Evolutionary conservation across 2,329 filamentous ascomycete genomes (phyloP).

Genomic region (Scortechinia acanthostroma): DNA sequence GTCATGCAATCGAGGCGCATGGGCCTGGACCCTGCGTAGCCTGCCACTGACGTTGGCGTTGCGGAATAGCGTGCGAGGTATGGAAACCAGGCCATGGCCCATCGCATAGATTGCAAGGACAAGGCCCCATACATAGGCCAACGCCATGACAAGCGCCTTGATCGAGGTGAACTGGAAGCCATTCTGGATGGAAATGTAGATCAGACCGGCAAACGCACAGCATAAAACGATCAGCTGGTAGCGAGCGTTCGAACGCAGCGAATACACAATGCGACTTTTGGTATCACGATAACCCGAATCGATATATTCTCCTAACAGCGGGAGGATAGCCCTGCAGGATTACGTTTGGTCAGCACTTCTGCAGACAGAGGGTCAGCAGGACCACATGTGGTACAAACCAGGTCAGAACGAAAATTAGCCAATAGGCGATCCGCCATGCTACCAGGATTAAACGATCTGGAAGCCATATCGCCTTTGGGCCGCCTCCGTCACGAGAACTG

Average conservation of each 20-base stretch:
- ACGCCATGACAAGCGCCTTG: conserved; percentile 81
- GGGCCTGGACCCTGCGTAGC: conserved; percentile 67
- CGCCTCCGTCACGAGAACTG: conserved; percentile 66
- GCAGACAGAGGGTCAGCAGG: background rate
- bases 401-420: conserved; percentile 89
- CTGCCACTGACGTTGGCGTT: conserved; percentile 71
- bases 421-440: conserved; percentile 91
- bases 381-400: conserved; percentile 62
- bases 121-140: conserved; percentile 90
- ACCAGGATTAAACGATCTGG: conserved; percentile 72
- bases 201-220: conserved; percentile 61
- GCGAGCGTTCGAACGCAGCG: conserved; percentile 76
- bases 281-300: conserved; percentile 89
- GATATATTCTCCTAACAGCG: conserved; percentile 86
- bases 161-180: conserved; percentile 67
- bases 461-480: conserved; percentile 78
- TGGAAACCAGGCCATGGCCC: conserved; percentile 90
- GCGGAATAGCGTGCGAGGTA: conserved; percentile 74
- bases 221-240: conserved; percentile 79
- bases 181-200: conserved; percentile 78
- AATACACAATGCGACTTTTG: conserved; percentile 74
- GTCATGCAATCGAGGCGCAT: conserved; percentile 78
- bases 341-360: conserved; percentile 4
- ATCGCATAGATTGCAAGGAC: conserved; percentile 91
- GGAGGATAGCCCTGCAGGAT: conserved; percentile 73